Evolutionary conservation across 805 yeast species (phyloP).

Genomic region (Suhomyces xylopsoci): DNA sequence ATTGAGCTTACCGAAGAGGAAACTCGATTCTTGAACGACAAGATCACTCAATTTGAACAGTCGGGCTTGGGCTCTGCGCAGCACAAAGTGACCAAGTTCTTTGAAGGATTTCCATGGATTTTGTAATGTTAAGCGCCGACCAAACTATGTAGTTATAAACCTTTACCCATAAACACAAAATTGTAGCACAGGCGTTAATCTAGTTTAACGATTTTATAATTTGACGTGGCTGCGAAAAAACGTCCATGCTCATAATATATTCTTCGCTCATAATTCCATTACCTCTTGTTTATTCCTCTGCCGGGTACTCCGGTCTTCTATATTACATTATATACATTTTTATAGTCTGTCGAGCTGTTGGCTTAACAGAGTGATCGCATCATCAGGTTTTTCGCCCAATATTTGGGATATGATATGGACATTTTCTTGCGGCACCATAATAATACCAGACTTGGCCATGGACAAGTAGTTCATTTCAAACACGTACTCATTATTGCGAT

Average conservation of each 20-base stretch:
- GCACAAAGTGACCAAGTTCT: not conserved
- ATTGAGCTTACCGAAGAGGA: not conserved
- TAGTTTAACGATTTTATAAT: not conserved
- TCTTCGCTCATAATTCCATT: not conserved
- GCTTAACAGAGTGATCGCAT: not conserved
- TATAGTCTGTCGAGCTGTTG: not conserved
- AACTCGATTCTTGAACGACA: not conserved
- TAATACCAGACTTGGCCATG: slow-evolving; percentile 57
- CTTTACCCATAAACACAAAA: no score
- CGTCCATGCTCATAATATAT: not conserved
- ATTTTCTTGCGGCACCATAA: slow-evolving; percentile 55
- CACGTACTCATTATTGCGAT: slow-evolving; percentile 14
- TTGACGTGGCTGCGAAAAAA: not conserved
- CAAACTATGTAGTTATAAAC: no score
- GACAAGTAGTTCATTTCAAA: slow-evolving; percentile 58
- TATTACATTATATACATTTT: slow-evolving; percentile 1
- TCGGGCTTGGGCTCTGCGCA: not conserved
- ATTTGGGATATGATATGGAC: slow-evolving; percentile 29
- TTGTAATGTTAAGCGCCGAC: not conserved
- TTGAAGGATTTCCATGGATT: not conserved
- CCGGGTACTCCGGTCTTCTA: not conserved
- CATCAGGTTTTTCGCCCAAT: not conserved
- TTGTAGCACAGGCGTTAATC: not conserved
- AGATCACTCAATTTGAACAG: not conserved
- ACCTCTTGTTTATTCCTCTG: not conserved